A percentile compares a stretch with the other conserved stretches of the same genome.
phyloP scores from a whole-genome alignment of 768 basidiomycete genomes.

The Trametes villosa region DNA sequence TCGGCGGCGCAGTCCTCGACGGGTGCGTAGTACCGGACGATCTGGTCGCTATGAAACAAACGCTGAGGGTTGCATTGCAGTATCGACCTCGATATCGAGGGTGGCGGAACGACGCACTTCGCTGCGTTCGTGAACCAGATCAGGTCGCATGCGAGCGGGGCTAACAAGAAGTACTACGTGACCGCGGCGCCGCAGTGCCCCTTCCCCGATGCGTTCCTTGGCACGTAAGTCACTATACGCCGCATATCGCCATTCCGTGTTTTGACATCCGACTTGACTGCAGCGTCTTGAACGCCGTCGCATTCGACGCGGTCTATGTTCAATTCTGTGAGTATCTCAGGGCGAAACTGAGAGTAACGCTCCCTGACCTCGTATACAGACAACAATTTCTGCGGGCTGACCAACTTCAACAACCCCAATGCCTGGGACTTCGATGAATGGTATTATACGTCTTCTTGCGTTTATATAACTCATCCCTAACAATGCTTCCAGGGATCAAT shows the following conservation, averaged over 20 bases:
- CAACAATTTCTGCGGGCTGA: constrained; percentile 65
- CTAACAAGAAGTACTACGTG: constrained; percentile 66
- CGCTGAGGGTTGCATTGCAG: constrained; percentile 21
- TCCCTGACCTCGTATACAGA: constrained; percentile 27
- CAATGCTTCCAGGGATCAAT: constrained; percentile 53
- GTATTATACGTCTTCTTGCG: constrained; percentile 33
- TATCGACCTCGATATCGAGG: constrained; percentile 77
- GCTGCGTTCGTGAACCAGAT: constrained; percentile 51
- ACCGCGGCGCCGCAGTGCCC: constrained; percentile 72
- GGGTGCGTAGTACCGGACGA: constrained; percentile 48
- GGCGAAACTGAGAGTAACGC: neutral
- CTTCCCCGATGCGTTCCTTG: constrained; percentile 67
- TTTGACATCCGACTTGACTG: neutral
- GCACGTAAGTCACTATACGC: constrained; percentile 30
- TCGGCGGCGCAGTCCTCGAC: constrained; percentile 72
- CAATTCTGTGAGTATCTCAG: constrained; percentile 56
- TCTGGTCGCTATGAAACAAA: neutral
- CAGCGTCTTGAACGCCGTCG: constrained; percentile 59
- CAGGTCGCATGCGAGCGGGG: constrained; percentile 52
- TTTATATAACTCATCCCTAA: neutral
- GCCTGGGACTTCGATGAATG: constrained; percentile 61
- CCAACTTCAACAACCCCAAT: constrained; percentile 48
- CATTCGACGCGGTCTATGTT: constrained; percentile 75
- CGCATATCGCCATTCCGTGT: no score
- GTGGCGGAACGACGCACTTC: constrained; percentile 46